Evolutionary conservation across 306 rosid genomes (phyloP), one percentile per base, ranked within the genome.

Genomic region (Neltuma alba): DNA sequence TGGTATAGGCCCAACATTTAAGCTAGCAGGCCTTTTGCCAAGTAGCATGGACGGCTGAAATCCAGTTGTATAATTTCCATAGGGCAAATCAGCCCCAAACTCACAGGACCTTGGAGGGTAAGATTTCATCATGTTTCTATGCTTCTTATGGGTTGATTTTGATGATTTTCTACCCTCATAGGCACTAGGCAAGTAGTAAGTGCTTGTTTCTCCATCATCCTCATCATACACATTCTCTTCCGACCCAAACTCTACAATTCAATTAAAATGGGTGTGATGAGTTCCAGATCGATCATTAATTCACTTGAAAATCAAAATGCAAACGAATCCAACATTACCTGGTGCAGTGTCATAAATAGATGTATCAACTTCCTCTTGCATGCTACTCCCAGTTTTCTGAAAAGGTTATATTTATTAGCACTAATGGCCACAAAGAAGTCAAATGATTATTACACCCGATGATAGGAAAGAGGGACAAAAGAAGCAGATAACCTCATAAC

Each of bases 291-390:
- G 44, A 79, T 70, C 71, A 13, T 65, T 58, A 69, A 72, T 41
- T 31, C 50, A 91, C 34, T 20, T 31, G 48, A 38, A 84, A 78
- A 79, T 76, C 65, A 85, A 75, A 80, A 44, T 69, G 65, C 47
- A 16, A 11, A 69, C 60, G 74, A 40, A 70, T 81, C 25, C 70
- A 79, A 27, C 62, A 67, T 62, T 92, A 96, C 99, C 98, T 76
- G 92, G 85, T 20, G 81, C 87, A 60, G 94, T 80, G 66, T 96
- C 98, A 84, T 88, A 86, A 72, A 83, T 71, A 58, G 97, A 93
- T 70, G 91, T 91, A 70, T 92, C 98, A 58, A 93, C 97, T 85
- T 92, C 98, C 87, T 93, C 99, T 82, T 89, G 97, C 89, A 87
- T 80, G 86, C 91, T 81, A 78, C 82, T 80, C 47, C 85, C 92